Evolutionary conservation across 192 early-diverging fungal genomes (phyloP).

Genomic region (Pilobolus umbonatus): DNA sequence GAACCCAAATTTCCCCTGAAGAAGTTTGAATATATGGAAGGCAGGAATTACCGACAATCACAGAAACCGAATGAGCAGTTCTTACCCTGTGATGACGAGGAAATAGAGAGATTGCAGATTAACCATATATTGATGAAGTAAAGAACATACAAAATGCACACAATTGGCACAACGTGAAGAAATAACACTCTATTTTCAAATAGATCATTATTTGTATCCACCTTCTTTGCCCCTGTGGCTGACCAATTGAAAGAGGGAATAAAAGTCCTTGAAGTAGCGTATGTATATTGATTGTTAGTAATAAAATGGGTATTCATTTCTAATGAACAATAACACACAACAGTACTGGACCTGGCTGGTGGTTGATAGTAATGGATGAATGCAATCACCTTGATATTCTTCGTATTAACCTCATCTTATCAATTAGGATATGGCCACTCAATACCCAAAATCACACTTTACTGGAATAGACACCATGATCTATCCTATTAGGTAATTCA

Average conservation of each 20-base stretch:
- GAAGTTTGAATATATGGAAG: slow-evolving; percentile 22
- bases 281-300: slow-evolving; percentile 1
- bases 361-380: slow-evolving; percentile 27
- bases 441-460: slow-evolving; percentile 33
- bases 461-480: slow-evolving; percentile 31
- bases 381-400: no score
- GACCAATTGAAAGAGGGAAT: slow-evolving; percentile 23
- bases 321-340: neutral
- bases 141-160: no score
- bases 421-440: slow-evolving; percentile 27
- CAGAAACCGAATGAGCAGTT: slow-evolving; percentile 8
- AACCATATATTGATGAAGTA: slow-evolving; percentile 14
- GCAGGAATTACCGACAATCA: slow-evolving; percentile 15
- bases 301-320: neutral
- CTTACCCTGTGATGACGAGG: slow-evolving; percentile 33
- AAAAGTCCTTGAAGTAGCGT: slow-evolving; percentile 24
- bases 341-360: slow-evolving; percentile 32
- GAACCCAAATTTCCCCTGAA: slow-evolving; percentile 23
- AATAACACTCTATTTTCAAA: neutral
- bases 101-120: slow-evolving; percentile 30
- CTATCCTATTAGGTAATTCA: slow-evolving; percentile 29
- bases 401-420: no score
- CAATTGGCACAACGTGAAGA: no score
- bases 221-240: slow-evolving; percentile 22
- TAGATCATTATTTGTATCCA: slow-evolving; percentile 2